These are phyloP conservation scores for Euphorbia lathyris DNA, from an alignment of 345 rosid species.

Conservation along the genomic window DNA sequence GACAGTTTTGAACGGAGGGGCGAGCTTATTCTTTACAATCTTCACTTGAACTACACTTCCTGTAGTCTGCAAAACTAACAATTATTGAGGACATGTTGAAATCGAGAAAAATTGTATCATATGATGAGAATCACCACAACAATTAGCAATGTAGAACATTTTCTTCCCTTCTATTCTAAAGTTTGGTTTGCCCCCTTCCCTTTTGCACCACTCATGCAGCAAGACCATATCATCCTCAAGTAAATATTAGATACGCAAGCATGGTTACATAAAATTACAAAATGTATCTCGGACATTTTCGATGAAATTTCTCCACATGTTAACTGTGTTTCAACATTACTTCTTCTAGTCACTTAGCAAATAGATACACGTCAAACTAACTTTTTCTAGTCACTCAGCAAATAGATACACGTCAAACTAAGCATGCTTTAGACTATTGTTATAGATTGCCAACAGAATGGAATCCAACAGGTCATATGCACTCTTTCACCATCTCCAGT, in stretches of 20 bases:
- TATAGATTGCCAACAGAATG: not conserved
- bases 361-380: not conserved
- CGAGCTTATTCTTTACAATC: conserved; percentile 92
- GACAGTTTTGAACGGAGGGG: conserved; percentile 84
- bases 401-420: not conserved
- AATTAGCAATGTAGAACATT: not conserved
- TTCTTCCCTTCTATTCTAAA: not conserved
- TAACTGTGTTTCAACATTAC: too few species aligned
- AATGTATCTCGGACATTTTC: too few species aligned
- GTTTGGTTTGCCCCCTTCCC: not conserved
- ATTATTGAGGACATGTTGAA: not conserved
- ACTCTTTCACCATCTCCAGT: not conserved
- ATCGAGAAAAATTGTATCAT: not conserved
- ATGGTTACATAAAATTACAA: not conserved
- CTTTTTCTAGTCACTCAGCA: not conserved
- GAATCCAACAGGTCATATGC: not conserved
- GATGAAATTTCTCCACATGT: too few species aligned
- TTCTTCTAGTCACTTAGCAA: not conserved
- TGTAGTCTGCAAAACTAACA: conserved; percentile 44
- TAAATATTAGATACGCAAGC: not conserved
- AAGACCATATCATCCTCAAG: not conserved
- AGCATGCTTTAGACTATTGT: not conserved
- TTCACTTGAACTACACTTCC: conserved; percentile 80
- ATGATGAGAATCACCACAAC: not conserved
- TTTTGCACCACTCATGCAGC: not conserved